Evolutionary conservation across 2,329 filamentous ascomycete genomes (phyloP).

Genomic region (Chaetothyriales sp.): DNA sequence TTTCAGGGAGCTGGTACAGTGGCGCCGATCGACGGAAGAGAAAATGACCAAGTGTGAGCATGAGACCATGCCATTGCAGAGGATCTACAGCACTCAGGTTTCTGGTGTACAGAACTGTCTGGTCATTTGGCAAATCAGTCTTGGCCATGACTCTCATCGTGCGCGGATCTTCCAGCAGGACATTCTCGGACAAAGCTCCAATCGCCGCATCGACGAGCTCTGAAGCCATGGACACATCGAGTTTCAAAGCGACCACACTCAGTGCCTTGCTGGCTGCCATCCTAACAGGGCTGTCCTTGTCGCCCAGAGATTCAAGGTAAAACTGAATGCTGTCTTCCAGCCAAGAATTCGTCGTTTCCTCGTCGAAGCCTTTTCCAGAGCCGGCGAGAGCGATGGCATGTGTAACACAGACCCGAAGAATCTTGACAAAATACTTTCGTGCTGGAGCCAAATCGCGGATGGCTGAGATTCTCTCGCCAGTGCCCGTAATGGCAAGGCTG

Average conservation of each 20-base stretch:
- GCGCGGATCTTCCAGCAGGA: constrained; percentile 39
- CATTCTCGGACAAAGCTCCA: constrained; percentile 47
- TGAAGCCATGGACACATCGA: constrained; percentile 64
- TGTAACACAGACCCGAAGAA: constrained; percentile 58
- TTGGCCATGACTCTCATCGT: constrained; percentile 25
- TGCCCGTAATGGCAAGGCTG: constrained; percentile 38
- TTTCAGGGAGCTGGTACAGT: constrained; percentile 50
- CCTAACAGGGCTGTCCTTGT: constrained; percentile 81
- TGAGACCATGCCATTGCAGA: constrained; percentile 81
- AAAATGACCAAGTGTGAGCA: constrained; percentile 71
- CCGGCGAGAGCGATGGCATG: constrained; percentile 44
- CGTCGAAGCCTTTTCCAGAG: constrained; percentile 19
- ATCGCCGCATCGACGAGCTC: constrained; percentile 81
- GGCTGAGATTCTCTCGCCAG: constrained; percentile 25
- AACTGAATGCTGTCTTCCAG: constrained; percentile 71
- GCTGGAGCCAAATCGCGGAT: constrained; percentile 56
- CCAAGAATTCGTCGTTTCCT: constrained; percentile 30
- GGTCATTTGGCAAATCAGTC: constrained; percentile 21
- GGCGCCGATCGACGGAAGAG: constrained; percentile 74
- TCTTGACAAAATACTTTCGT: constrained; percentile 70
- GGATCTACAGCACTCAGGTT: constrained; percentile 63
- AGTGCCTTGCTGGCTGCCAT: constrained; percentile 85
- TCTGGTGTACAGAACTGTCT: constrained; percentile 24
- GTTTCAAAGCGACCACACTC: constrained; percentile 66
- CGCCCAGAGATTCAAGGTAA: constrained; percentile 60